Evolutionary conservation across 1,284 basidiomycete genomes (phyloP).

Genomic region (Trichosporon inkin): DNA sequence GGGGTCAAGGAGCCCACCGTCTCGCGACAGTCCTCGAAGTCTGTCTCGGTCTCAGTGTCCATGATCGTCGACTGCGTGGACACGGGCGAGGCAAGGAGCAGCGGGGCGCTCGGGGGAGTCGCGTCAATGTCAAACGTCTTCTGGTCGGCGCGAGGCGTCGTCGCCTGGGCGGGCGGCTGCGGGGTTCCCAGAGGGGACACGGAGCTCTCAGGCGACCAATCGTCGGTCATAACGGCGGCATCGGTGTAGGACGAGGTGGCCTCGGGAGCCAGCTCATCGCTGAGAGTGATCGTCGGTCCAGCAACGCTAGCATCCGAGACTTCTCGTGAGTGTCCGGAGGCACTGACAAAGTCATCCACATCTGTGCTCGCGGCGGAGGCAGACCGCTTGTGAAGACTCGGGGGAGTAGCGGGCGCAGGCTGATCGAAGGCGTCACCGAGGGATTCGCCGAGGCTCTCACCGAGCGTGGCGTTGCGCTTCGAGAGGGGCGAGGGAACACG

Average conservation of each 20-base stretch:
- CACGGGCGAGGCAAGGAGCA: conserved; percentile 31
- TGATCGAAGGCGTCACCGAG: conserved; percentile 26
- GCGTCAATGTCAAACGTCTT: conserved; percentile 16
- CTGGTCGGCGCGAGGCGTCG: conserved; percentile 2
- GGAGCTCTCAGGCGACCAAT: conserved; percentile 29
- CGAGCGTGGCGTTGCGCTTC: conserved; percentile 11
- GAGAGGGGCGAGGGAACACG: conserved; percentile 19
- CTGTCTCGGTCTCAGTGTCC: conserved; percentile 60
- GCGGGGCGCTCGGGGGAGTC: conserved; percentile 36
- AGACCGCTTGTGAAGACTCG: conserved; percentile 4
- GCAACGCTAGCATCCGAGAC: conserved; percentile 2
- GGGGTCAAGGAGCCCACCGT: conserved; percentile 65
- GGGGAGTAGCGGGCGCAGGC: background rate
- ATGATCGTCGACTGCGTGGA: conserved; percentile 26
- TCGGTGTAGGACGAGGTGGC: conserved; percentile 29
- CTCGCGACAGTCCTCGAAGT: conserved; percentile 76
- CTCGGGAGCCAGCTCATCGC: conserved; percentile 38
- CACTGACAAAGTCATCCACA: conserved; percentile 10
- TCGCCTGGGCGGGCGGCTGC: background rate
- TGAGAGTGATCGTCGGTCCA: conserved; percentile 25
- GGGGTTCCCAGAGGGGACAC: conserved; percentile 2
- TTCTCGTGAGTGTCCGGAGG: conserved; percentile 8
- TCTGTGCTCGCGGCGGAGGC: conserved; percentile 7
- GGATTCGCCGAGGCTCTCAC: conserved; percentile 17
- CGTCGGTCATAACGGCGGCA: conserved; percentile 38